Evolutionary conservation across 2,329 filamentous ascomycete species (phyloP).

Genomic region (Diaporthe citriasiana): DNA sequence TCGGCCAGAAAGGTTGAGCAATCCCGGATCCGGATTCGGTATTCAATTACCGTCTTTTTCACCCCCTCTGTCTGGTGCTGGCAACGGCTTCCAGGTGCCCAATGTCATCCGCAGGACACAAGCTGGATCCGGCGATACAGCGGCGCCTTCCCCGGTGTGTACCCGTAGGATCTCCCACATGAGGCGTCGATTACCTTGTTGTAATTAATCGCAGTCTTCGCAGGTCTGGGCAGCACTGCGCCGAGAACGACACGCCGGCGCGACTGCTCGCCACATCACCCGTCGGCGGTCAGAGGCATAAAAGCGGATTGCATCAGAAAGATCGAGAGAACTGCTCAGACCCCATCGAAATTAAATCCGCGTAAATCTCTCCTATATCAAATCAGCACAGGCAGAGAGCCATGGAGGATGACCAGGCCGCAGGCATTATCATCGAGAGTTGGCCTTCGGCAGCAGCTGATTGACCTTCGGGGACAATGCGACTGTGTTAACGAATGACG

Average conservation of each 20-base stretch:
- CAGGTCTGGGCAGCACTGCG: background rate
- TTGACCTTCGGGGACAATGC: background rate
- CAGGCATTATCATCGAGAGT: background rate
- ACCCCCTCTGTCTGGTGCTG: background rate
- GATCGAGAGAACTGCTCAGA: background rate
- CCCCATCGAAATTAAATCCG: background rate
- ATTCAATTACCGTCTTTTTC: background rate
- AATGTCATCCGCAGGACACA: background rate
- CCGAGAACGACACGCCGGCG: background rate
- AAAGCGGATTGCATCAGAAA: background rate
- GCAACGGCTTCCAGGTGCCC: background rate
- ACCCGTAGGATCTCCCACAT: background rate
- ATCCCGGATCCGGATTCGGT: constrained; percentile 23
- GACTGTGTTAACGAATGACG: background rate
- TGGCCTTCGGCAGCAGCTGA: constrained; percentile 2
- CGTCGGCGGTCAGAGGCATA: background rate
- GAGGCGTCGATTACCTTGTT: background rate
- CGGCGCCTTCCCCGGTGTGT: background rate
- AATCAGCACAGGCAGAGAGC: background rate
- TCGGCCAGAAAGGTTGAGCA: background rate
- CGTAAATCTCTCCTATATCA: background rate
- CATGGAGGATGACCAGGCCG: background rate
- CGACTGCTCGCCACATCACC: background rate
- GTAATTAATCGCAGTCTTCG: background rate
- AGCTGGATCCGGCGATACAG: background rate